Percentiles rank a stretch among this genome's conserved stretches.
phyloP scores from a whole-genome alignment of 1,284 basidiomycete species.

The Malassezia brasiliensis region DNA sequence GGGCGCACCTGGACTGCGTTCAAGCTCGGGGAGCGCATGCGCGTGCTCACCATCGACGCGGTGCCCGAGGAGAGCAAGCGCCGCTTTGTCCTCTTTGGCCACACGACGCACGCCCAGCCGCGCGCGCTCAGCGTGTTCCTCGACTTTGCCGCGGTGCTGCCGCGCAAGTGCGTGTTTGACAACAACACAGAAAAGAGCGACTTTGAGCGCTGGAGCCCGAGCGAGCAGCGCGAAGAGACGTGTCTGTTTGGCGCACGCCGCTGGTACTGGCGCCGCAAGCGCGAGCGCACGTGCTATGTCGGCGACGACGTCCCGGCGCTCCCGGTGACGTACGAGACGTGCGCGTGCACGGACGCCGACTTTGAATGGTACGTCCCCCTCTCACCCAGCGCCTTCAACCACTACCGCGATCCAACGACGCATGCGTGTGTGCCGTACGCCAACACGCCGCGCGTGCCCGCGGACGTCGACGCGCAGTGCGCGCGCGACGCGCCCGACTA shows the following conservation, averaged over 20 bases:
- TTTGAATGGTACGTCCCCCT: constrained; percentile 34
- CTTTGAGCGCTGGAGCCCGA: constrained; percentile 47
- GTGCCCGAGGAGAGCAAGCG: constrained; percentile 83
- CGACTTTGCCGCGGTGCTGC: constrained; percentile 66
- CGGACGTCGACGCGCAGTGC: constrained; percentile 31
- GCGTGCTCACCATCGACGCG: constrained; percentile 70
- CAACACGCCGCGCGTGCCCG: constrained; percentile 20
- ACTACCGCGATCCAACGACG: constrained; percentile 29
- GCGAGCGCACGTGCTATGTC: constrained; percentile 40
- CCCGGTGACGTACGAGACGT: constrained; percentile 26
- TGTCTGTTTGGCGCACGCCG: constrained; percentile 45
- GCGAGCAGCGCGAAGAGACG: constrained; percentile 35
- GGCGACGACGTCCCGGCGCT: constrained; percentile 36
- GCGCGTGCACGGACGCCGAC: constrained; percentile 38
- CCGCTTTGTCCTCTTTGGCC: constrained; percentile 76
- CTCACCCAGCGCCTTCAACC: constrained; percentile 35
- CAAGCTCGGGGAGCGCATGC: constrained; percentile 67
- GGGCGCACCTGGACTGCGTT: constrained; percentile 80
- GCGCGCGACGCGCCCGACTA: constrained; percentile 19
- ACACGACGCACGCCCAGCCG: constrained; percentile 52
- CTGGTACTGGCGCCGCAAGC: constrained; percentile 42
- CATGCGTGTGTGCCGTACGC: constrained; percentile 37
- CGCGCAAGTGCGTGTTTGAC: constrained; percentile 35
- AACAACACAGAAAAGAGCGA: constrained; percentile 27
- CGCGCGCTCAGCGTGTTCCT: constrained; percentile 67